Base-by-base conservation (phyloP, 306 rosid genomes). In the Glycine latifolia region DNA sequence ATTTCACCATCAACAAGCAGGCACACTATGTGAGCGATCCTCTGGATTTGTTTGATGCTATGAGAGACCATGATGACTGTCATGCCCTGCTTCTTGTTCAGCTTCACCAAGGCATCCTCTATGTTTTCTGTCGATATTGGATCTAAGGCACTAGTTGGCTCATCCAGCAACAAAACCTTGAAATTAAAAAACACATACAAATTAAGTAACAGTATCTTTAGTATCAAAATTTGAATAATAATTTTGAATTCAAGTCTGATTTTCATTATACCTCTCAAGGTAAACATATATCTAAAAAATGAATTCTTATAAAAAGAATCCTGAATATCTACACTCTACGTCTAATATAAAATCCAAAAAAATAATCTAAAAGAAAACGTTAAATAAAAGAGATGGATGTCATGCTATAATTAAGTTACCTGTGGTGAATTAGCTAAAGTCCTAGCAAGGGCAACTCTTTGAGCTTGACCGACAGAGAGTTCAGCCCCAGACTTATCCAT, bases 381-480 rank as follows among this genome's bases (percentile, higher is more conserved):
- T 26, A 41, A 44, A 7, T 26, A 41, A 7, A 7, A 7, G 4
- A 44, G 14, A 44, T 10, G 2, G 15, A 55, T 0, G 12, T 59
- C 10, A 3, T 17, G 2, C 8, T 17, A 5, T 3, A 26, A 4
- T 35, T 35, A 41, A 3, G 63, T 3, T 26, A 60, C 98, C 97
- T 93, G 97, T 0, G 97, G 99, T 6, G 92, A 83, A 83, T 93
- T 95, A 26, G 99, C 97, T 39, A 95, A 59, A 11, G 99, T 93
- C 59, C 99, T 90, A 69, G 99, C 98, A 65, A 95, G 98, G 16
- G 99, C 99, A 3, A 95, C 99, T 54, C 98, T 89, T 71, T 95
- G 97, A 72, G 97, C 97, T 83, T 95, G 99, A 76, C 99, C 99
- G 0, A 91, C 99, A 12, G 99, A 93, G 35, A 95, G 91, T 53